Base-by-base conservation (phyloP, 768 basidiomycete genomes). In the Tricholoma sp. region DNA sequence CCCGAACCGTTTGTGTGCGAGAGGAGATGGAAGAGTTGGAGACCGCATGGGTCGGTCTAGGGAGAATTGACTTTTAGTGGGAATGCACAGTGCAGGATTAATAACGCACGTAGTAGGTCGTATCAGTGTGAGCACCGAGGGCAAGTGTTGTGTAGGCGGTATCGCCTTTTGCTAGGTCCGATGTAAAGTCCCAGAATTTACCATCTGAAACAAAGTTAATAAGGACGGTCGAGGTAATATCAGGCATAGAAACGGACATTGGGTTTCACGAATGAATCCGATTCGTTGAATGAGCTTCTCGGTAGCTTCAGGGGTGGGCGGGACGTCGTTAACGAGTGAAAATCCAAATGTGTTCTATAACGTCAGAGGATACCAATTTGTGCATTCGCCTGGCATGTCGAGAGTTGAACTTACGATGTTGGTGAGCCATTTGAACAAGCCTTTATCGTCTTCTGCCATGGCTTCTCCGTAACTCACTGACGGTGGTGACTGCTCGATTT, bases 171-270 rank as follows among this genome's bases (percentile, higher is more conserved):
- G 87, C 85, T 18, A 95, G 78, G 66, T 96, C 86, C 0, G 95
- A 84, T 0, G 94, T 97, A 65, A 98, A 96, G 65, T 98, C 93
- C 95, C 96, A 99, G 72, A 98, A 95, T 56, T 84, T 86, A 33
- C 95, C 96, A 64, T 98, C 93, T 94, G 59, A 1, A 34, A 24
- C 10, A 50, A 29, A 11, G 36, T 52, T 17, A 65, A 47, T 53
- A 18, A 49, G 41, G 32, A 2, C n/a, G 33, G 36, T 24, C 24
- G 50, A 24, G 42, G 10, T 18, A n/a, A 24, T 50, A 9, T 45
- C 54, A n/a, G 33, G 10, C 33, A 9, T 28, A 49, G 2, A 3
- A 24, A 66, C 70, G 17, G 18, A 75, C 77, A 79, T 66, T 80
- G 78, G 0, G 96, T 98, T 70, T 96, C 86, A 44, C 95, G 83